These are phyloP conservation scores for Nicotiana benthamiana DNA, from an alignment of 257 asterid genomes.

Conservation along the genomic window DNA sequence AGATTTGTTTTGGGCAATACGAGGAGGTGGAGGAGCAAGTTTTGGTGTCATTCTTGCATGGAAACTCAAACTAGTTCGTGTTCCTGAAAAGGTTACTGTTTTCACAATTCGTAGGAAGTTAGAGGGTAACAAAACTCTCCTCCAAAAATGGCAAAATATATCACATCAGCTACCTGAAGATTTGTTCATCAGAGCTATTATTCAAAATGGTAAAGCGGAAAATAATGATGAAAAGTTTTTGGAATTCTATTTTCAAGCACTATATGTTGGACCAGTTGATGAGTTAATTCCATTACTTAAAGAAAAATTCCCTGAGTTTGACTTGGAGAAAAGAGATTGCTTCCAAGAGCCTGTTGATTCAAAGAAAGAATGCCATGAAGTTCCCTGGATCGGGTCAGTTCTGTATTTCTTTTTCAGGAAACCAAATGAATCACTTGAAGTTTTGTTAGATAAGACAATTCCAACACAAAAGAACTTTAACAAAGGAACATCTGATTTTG, in stretches of 20 bases:
- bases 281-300: not conserved
- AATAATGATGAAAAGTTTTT: not conserved
- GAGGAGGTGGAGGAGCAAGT: slow-evolving; percentile 10
- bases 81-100: not conserved
- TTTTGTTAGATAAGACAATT: not conserved
- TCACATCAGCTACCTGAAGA: slow-evolving; percentile 5
- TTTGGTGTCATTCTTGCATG: not conserved
- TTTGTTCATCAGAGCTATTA: not conserved
- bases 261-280: not conserved
- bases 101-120: slow-evolving; percentile 1
- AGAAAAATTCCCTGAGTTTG: not conserved
- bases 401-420: not conserved
- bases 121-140: not conserved
- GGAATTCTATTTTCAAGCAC: not conserved
- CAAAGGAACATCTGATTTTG: slow-evolving; percentile 8
- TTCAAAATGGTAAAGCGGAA: not conserved
- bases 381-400: not conserved
- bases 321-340: not conserved
- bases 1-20: not conserved
- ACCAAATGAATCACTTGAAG: not conserved
- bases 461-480: not conserved
- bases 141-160: not conserved
- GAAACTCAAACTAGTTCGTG: not conserved
- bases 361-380: not conserved
- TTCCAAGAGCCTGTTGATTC: not conserved